Percentiles rank a stretch among this genome's conserved stretches.
phyloP scores from a whole-genome alignment of 129 eudicot species.

The Chrysanthemum seticuspe region DNA sequence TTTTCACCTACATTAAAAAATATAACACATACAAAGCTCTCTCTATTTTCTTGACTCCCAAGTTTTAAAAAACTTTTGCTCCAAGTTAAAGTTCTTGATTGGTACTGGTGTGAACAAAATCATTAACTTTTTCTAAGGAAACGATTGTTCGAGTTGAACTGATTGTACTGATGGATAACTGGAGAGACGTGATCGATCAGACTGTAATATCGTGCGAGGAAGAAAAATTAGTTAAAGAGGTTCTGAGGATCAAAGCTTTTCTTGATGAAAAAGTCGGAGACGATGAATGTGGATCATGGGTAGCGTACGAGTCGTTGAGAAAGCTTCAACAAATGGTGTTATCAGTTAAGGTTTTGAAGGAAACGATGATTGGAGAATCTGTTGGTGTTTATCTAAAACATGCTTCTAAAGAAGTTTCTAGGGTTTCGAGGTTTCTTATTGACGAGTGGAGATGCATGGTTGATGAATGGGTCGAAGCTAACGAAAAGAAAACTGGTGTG shows the following conservation, averaged over 20 bases:
- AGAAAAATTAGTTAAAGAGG: not conserved
- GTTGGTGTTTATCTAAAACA: not conserved
- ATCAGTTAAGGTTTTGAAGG: not conserved
- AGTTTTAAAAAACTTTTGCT: no score
- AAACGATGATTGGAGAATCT: not conserved
- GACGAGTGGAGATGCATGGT: constrained; percentile 1
- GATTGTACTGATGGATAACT: no score
- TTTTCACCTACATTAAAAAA: no score
- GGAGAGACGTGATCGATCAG: no score
- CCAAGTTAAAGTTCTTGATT: no score
- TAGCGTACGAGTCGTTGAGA: not conserved
- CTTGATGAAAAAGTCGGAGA: not conserved
- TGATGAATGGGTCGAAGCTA: not conserved
- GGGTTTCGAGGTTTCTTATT: not conserved
- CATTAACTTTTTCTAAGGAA: no score
- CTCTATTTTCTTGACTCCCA: no score
- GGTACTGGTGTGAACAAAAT: no score
- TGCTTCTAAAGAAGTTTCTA: not conserved
- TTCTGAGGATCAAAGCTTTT: not conserved
- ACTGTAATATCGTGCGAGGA: not conserved
- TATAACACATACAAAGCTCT: no score
- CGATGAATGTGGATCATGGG: not conserved
- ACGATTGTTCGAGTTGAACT: no score
- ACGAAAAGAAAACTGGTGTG: not conserved
- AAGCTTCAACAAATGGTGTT: not conserved